Conservation (phyloP, 257 asterid species). For the Plectranthus barbatus region DNA sequence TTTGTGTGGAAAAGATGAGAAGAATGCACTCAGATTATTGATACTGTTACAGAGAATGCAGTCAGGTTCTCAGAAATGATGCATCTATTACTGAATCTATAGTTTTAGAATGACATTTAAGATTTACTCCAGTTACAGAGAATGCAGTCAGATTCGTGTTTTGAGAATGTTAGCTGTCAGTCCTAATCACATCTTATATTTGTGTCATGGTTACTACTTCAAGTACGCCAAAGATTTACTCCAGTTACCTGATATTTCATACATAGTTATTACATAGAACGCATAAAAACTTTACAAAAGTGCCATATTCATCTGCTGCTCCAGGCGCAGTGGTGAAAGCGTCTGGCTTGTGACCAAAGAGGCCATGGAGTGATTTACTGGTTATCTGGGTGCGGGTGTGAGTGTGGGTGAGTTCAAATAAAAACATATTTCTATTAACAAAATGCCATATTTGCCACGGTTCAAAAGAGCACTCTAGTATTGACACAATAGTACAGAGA, state of each 20-base stretch:
- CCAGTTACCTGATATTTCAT: not conserved
- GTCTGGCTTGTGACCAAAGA: no score
- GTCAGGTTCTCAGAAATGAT: not conserved
- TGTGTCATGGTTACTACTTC: not conserved
- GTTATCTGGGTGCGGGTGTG: no score
- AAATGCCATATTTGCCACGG: no score
- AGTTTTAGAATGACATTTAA: not conserved
- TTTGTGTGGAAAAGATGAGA: not conserved
- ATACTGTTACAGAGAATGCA: not conserved
- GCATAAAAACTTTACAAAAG: not conserved
- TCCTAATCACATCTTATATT: not conserved
- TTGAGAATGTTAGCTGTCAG: no score
- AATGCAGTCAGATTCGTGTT: no score
- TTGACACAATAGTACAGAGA: not conserved
- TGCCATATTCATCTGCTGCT: no score
- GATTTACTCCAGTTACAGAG: no score
- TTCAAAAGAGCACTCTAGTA: not conserved
- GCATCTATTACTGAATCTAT: not conserved
- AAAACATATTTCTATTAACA: no score
- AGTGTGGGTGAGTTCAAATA: no score
- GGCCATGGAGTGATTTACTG: no score
- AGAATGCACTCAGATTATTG: not conserved
- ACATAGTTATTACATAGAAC: not conserved
- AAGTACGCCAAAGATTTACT: not conserved
- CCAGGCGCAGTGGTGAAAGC: no score